Base-by-base conservation (phyloP, 768 basidiomycete genomes). In the Lactarius akahatsu region DNA sequence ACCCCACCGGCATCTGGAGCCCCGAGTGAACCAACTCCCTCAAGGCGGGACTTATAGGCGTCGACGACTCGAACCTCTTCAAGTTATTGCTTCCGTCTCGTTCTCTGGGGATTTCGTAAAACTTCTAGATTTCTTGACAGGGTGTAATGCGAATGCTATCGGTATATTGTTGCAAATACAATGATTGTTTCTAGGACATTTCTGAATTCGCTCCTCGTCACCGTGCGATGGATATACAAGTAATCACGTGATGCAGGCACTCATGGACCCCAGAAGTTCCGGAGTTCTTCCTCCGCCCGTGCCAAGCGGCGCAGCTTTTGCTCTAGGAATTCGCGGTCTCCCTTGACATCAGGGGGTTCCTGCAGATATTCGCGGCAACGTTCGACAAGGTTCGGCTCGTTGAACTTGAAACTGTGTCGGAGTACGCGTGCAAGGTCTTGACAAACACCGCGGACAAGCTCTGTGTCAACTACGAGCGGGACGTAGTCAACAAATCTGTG, bases 1-100 rank as follows among this genome's bases (percentile, higher is more conserved):
- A 23, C 43, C 28, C 23, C 30, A 28, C 52, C 60, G 20, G 59
- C 61, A 32, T 43, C 28, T 1, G 13, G 4, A n/a, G 38, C 3
- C 45, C n/a, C 40, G 60, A 50, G 50, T 23, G 18, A 47, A 13
- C n/a, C 10, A 45, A n/a, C 7, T 7, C 28, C 59, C 20, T 32
- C 23, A 32, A 89, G 83, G 34, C 90, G 91, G 36, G 85, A 38
- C 82, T 5, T 92, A 92, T 76, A 87, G 87, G 32, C 75, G 92
- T 84, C 67, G 91, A 90, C 10, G 90, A 93, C 74, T 84, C 85
- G n/a, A 92, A 92, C 77, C 80, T 85, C 1, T 74, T 88, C 45
- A 47, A 47, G 20, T 47, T 55, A 77, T 86, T 58, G 89, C 91
- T 8, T 76, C 80, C 34, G 86, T 91, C 65, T 80, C 79, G 1